Evolutionary conservation across 495 filamentous ascomycete genomes (phyloP), one percentile per base, ranked within the genome.

Genomic region (Aspergillus sclerotioniger): DNA sequence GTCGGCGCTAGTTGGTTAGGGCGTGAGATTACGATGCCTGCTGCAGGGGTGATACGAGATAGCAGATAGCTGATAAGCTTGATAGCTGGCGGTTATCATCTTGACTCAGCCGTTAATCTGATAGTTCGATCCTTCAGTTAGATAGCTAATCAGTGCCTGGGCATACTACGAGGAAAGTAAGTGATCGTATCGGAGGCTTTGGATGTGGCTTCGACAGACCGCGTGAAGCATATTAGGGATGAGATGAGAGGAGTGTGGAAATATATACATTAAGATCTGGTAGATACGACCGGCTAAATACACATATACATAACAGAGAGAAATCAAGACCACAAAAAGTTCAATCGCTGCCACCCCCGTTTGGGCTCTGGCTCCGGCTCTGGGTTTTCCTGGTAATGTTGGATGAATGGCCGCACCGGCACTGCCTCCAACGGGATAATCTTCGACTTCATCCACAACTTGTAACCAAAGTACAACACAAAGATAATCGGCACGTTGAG

Each of bases 401-500:
- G 15, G 25, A 50, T 50, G 47, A 50, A 50, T 0, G 25, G 25
- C 10, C 47, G 47, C 4, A 50, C 15, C 0, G 47, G 47, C 25
- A 50, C 47, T 1, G 33, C 25, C 3, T 50, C 47, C 25, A 50
- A 17, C 47, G 25, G 25, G 6, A 50, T 50, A 9, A 50, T 50
- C 47, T 31, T 50, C 15, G 25, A 31, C 47, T 32, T 32, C 4
- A 13, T 16, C 47, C 47, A 50, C 7, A 77, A 57, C 53, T 87
- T 87, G 70, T 78, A 87, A 5, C 73, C 75, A 17, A 84, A 59
- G 54, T 80, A 85, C 19, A 84, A 73, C 1, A 55, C 55, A 0
- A 76, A 45, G 39, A 85, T 78, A 25, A 86, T 74, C 0, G 82
- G 82, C 29, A 87, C 79, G 46, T 84, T 80, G 25, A 74, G 60